Evolutionary conservation across 164 flowering plant genomes (phyloP).

Genomic region (Nelumbo lutea): DNA sequence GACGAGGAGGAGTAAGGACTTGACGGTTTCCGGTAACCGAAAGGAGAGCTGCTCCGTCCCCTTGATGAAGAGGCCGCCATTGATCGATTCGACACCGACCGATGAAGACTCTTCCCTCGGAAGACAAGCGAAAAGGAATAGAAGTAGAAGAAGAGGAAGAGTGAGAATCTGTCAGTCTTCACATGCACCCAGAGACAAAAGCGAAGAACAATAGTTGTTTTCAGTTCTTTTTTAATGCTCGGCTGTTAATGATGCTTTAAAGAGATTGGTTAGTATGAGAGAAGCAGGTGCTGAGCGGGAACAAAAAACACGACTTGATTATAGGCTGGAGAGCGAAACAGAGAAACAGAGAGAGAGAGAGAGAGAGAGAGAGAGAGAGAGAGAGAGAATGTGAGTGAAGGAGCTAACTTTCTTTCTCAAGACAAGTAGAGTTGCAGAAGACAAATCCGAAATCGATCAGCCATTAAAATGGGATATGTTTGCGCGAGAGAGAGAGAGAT

Average conservation of each 20-base stretch:
- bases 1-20: constrained; percentile 55
- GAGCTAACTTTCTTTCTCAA: too few relatives aligned
- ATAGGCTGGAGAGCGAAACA: background rate
- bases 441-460: background rate
- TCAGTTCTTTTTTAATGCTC: background rate
- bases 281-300: background rate
- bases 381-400: background rate
- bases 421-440: background rate
- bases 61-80: constrained; percentile 52
- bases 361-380: background rate
- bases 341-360: background rate
- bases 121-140: background rate
- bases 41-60: constrained; percentile 69
- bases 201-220: constrained; percentile 16
- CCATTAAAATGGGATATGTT: background rate
- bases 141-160: constrained; percentile 15
- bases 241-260: too few relatives aligned
- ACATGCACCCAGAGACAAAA: constrained; percentile 42
- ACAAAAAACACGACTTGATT: background rate
- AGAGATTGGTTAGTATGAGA: background rate
- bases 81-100: constrained; percentile 12
- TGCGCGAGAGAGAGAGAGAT: background rate
- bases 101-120: background rate
- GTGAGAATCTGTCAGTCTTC: constrained; percentile 41
- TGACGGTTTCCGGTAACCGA: constrained; percentile 42